phyloP scores from a whole-genome alignment of 805 yeast genomes.

The Saccharomycopsis sp. region DNA sequence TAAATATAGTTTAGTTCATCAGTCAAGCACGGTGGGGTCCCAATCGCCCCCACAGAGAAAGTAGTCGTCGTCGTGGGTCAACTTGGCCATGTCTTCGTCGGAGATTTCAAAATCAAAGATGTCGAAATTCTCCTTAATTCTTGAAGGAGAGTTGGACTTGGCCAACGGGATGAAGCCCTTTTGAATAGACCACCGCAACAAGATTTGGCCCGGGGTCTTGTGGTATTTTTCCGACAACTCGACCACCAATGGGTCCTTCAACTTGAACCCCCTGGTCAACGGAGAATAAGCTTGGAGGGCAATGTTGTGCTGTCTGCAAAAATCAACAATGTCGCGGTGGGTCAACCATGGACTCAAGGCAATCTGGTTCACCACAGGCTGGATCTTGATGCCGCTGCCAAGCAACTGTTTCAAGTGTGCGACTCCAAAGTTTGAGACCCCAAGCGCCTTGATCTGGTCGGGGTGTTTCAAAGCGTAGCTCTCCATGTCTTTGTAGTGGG shows the following conservation, averaged over 20 bases:
- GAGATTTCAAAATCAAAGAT: slow-evolving; percentile 35
- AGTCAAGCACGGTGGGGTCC: slow-evolving; percentile 1
- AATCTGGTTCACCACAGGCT: slow-evolving; percentile 66
- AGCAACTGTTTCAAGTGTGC: slow-evolving; percentile 43
- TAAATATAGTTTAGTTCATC: no score
- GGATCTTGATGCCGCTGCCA: slow-evolving; percentile 37
- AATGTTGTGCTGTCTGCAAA: slow-evolving; percentile 37
- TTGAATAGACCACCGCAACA: slow-evolving; percentile 49
- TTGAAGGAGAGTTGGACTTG: slow-evolving; percentile 31
- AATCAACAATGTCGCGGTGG: slow-evolving; percentile 35
- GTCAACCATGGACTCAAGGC: slow-evolving; percentile 63
- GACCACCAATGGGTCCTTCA: slow-evolving; percentile 58
- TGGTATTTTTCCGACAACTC: slow-evolving; percentile 96
- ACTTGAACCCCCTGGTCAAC: slow-evolving; percentile 43
- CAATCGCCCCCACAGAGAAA: slow-evolving; percentile 4
- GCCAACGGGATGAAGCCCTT: slow-evolving; percentile 51
- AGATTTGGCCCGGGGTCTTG: slow-evolving; percentile 40
- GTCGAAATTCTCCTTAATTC: slow-evolving; percentile 36
- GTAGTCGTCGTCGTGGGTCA: slow-evolving; percentile 30
- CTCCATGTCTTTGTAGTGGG: slow-evolving; percentile 59
- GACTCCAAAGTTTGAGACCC: slow-evolving; percentile 63
- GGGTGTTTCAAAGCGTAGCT: slow-evolving; percentile 38
- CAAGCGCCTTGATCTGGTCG: slow-evolving; percentile 55
- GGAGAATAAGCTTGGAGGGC: slow-evolving; percentile 56
- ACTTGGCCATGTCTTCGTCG: slow-evolving; percentile 29